Percentiles rank a stretch among this genome's conserved stretches.
Evolutionary conservation across 495 filamentous ascomycete species (phyloP).

Genomic region (Daldinia bambusicola): DNA sequence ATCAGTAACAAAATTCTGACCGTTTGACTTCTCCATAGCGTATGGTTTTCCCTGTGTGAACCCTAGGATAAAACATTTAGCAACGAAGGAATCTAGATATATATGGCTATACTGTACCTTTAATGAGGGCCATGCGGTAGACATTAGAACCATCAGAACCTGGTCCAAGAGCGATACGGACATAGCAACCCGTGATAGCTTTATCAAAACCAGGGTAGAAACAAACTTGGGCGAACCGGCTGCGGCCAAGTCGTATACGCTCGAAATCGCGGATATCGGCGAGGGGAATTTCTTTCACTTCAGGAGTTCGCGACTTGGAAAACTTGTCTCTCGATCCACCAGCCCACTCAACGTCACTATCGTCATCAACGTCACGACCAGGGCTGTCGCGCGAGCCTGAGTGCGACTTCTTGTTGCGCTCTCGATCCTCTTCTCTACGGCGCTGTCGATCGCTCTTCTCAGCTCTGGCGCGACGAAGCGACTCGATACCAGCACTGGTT

Average conservation of each 20-base stretch:
- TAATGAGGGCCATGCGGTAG: slow-evolving; percentile 88
- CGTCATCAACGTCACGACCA: slow-evolving; percentile 73
- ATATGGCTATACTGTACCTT: slow-evolving; percentile 62
- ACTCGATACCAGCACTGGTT: slow-evolving; percentile 78
- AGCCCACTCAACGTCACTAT: slow-evolving; percentile 84
- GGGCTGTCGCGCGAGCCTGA: slow-evolving; percentile 55
- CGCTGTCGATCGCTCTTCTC: slow-evolving; percentile 83
- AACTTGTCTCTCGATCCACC: slow-evolving; percentile 52
- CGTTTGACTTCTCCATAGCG: slow-evolving; percentile 73
- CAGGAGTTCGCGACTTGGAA: slow-evolving; percentile 58
- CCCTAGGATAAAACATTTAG: slow-evolving; percentile 62
- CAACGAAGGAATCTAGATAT: background rate
- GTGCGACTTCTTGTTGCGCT: slow-evolving; percentile 64
- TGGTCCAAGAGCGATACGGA: slow-evolving; percentile 79
- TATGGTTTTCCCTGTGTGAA: slow-evolving; percentile 84
- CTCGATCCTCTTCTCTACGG: slow-evolving; percentile 72
- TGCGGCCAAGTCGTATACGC: slow-evolving; percentile 80
- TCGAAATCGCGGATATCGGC: slow-evolving; percentile 84
- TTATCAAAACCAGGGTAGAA: slow-evolving; percentile 91
- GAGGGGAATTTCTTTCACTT: slow-evolving; percentile 60
- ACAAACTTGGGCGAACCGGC: slow-evolving; percentile 83
- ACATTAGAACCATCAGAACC: slow-evolving; percentile 72
- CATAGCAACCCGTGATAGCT: slow-evolving; percentile 79
- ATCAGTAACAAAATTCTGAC: slow-evolving; percentile 77
- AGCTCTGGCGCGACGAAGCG: slow-evolving; percentile 83